Percentiles rank a stretch among this genome's conserved stretches.
phyloP scores from a whole-genome alignment of 768 basidiomycete species.

The Termitomyces sp. region DNA sequence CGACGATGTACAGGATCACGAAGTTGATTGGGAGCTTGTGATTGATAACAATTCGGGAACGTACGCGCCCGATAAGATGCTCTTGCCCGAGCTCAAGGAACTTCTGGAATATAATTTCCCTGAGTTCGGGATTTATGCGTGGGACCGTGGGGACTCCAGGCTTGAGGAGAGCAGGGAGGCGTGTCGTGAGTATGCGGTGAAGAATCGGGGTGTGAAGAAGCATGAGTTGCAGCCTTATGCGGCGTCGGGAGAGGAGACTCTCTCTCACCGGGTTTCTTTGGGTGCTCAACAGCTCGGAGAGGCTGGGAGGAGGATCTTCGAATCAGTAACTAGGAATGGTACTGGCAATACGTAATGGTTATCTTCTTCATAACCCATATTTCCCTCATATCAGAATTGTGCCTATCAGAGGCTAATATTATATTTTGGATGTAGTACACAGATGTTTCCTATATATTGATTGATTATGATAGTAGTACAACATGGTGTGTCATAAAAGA shows the following conservation, averaged over 20 bases:
- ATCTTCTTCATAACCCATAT: not conserved
- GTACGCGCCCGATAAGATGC: conserved; percentile 63
- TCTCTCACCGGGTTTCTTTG: conserved; percentile 27
- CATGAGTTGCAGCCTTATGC: conserved; percentile 65
- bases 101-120: conserved; percentile 73
- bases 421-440: not conserved
- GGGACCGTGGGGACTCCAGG: conserved; percentile 50
- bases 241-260: conserved; percentile 46
- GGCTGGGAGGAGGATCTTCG: not conserved
- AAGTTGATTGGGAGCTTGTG: conserved; percentile 73
- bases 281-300: conserved; percentile 9
- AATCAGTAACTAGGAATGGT: not conserved
- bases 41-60: conserved; percentile 87
- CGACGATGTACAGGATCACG: conserved; percentile 46
- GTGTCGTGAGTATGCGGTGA: conserved; percentile 61
- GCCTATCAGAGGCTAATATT: not conserved
- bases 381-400: not conserved
- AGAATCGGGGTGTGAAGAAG: conserved; percentile 49
- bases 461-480: not conserved
- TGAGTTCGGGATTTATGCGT: conserved; percentile 50
- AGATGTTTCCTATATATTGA: not conserved
- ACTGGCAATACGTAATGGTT: not conserved
- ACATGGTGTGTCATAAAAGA: not conserved
- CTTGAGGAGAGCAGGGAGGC: conserved; percentile 57
- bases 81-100: conserved; percentile 57